Percentiles rank a stretch among this genome's conserved stretches.
phyloP scores from a whole-genome alignment of 2,329 filamentous ascomycete genomes.

The Acarospora socialis region DNA sequence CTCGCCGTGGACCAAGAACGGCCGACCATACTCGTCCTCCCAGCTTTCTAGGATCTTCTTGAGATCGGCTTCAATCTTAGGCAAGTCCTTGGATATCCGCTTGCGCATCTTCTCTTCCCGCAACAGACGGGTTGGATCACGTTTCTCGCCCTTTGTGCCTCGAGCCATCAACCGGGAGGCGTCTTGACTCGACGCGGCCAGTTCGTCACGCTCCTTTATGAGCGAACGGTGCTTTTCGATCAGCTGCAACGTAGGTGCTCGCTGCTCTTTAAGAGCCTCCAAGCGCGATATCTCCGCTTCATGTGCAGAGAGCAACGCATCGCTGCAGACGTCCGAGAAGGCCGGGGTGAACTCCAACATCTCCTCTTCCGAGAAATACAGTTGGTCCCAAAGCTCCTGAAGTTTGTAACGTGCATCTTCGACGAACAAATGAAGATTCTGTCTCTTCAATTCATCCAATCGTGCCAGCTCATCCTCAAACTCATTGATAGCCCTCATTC shows the following conservation, averaged over 20 bases:
- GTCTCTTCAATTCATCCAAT: conserved; percentile 81
- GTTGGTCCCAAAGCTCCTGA: conserved; percentile 84
- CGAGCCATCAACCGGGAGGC: conserved; percentile 85
- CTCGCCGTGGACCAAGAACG: conserved; percentile 86
- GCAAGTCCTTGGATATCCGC: conserved; percentile 87
- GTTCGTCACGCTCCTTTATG: conserved; percentile 71
- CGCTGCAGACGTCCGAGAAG: conserved; percentile 93
- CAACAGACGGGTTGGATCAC: conserved; percentile 84
- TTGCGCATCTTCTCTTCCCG: conserved; percentile 98
- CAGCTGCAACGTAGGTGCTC: conserved; percentile 65
- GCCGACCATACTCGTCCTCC: conserved; percentile 87
- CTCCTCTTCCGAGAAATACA: conserved; percentile 95
- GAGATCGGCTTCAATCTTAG: conserved; percentile 78
- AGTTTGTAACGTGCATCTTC: conserved; percentile 84
- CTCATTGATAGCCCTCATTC: conserved; percentile 83
- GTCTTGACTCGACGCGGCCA: conserved; percentile 84
- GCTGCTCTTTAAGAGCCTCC: conserved; percentile 71
- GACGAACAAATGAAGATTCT: conserved; percentile 91
- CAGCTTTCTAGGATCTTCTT: conserved; percentile 67
- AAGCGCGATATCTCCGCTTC: conserved; percentile 79
- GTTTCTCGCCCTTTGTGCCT: conserved; percentile 82
- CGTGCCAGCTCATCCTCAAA: conserved; percentile 81
- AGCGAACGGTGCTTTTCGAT: conserved; percentile 74
- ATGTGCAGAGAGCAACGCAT: conserved; percentile 86
- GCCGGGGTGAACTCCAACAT: conserved; percentile 97